phyloP scores from a whole-genome alignment of 352 stramenopile genomes.

The Phytopythium litorale region DNA sequence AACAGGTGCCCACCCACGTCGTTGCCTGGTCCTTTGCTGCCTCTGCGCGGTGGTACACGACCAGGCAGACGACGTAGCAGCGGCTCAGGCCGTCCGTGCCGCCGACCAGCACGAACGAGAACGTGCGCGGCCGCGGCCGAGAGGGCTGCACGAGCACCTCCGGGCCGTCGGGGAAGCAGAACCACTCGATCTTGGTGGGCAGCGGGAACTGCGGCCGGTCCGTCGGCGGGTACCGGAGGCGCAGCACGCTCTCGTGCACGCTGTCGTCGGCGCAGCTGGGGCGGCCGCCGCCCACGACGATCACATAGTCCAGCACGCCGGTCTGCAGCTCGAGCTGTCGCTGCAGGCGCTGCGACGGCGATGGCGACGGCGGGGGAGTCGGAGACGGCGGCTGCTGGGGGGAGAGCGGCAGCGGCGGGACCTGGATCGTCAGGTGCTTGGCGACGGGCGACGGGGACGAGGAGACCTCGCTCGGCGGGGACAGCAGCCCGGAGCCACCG shows the following conservation, averaged over 20 bases:
- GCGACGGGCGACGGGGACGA: conserved; percentile 29
- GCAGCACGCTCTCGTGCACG: conserved; percentile 48
- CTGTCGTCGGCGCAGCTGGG: conserved; percentile 1
- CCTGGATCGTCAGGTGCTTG: conserved; percentile 12
- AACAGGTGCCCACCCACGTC: conserved; percentile 62
- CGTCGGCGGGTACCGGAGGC: conserved; percentile 52
- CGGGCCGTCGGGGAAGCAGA: conserved; percentile 73
- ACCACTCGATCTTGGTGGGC: conserved; percentile 88
- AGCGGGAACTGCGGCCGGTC: conserved; percentile 62
- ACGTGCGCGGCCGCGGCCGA: conserved; percentile 50
- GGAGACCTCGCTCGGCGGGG: conserved; percentile 24
- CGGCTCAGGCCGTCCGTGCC: conserved; percentile 64
- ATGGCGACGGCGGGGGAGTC: not conserved
- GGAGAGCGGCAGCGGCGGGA: not conserved
- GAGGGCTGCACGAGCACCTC: conserved; percentile 48
- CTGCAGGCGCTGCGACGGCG: not conserved
- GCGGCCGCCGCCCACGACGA: conserved; percentile 45
- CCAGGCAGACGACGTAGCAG: conserved; percentile 68
- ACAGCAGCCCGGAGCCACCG: conserved; percentile 8
- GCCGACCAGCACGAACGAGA: conserved; percentile 80
- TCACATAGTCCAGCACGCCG: conserved; percentile 75
- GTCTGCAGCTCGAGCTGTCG: conserved; percentile 36
- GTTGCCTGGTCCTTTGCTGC: conserved; percentile 7
- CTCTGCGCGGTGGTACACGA: conserved; percentile 54
- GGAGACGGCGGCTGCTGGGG: not conserved